A percentile compares a stretch with the other conserved stretches of the same genome.
These are phyloP conservation scores for Leucosporidium creatinivorum DNA, from an alignment of 768 basidiomycete species.

Conservation along the genomic window DNA sequence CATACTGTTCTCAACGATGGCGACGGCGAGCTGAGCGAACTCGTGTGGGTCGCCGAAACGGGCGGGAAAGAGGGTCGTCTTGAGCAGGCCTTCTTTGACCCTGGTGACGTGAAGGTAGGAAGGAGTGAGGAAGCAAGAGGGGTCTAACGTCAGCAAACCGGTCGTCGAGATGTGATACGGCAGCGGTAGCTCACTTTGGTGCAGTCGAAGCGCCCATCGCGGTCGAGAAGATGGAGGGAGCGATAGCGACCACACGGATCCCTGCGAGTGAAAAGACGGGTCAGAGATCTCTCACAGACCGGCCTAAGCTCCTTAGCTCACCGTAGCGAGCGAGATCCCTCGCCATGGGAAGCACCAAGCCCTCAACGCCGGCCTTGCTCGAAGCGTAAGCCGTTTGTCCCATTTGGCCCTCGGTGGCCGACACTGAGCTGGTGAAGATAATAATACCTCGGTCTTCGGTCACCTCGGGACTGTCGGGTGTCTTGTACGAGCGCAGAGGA, in stretches of 20 bases:
- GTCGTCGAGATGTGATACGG: no score
- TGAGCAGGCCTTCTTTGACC: slow-evolving; percentile 10
- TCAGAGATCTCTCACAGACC: background rate
- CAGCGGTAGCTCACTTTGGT: slow-evolving; percentile 35
- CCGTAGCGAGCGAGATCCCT: slow-evolving; percentile 53
- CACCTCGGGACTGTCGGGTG: background rate
- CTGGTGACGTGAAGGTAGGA: background rate
- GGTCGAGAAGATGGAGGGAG: slow-evolving; percentile 53
- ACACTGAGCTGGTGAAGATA: slow-evolving; percentile 23
- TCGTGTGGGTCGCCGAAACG: slow-evolving; percentile 50
- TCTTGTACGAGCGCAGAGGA: slow-evolving; percentile 36
- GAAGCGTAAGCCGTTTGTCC: slow-evolving; percentile 56
- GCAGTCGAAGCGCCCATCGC: slow-evolving; percentile 42
- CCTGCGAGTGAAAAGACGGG: slow-evolving; percentile 31
- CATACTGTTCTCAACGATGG: slow-evolving; percentile 51
- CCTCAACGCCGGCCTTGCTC: slow-evolving; percentile 53
- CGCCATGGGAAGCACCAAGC: slow-evolving; percentile 58
- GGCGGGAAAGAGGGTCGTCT: slow-evolving; percentile 41
- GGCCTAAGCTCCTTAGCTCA: slow-evolving; percentile 36
- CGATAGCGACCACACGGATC: slow-evolving; percentile 48
- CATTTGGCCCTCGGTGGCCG: slow-evolving; percentile 44
- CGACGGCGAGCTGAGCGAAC: slow-evolving; percentile 51
- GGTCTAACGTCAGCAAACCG: slow-evolving; percentile 19
- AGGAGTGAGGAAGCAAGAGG: background rate
- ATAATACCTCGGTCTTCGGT: slow-evolving; percentile 57